Percentiles rank a stretch among this genome's conserved stretches.
phyloP scores from a whole-genome alignment of 176 grass and related monocot genomes.

The Tillandsia leiboldiana region DNA sequence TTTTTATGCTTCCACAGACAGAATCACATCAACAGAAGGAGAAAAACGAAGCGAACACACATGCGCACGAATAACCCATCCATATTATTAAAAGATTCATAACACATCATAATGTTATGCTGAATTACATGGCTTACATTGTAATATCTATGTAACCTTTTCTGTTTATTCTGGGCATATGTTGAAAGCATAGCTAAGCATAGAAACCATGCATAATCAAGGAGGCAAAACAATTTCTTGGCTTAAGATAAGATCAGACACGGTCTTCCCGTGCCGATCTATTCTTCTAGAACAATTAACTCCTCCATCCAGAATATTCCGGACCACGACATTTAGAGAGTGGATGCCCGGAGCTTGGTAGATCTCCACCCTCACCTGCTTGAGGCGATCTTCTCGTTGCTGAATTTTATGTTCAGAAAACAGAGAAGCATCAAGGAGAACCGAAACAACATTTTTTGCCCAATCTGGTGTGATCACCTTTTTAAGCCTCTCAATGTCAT shows the following conservation, averaged over 20 bases:
- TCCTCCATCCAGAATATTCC: constrained; percentile 80
- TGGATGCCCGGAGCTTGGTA: constrained; percentile 63
- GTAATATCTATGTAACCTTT: not conserved
- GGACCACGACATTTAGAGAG: constrained; percentile 69
- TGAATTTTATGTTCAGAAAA: constrained; percentile 19
- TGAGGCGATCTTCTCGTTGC: constrained; percentile 20
- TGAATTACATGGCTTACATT: not conserved
- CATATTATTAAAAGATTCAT: no score
- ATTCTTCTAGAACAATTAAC: constrained; percentile 93
- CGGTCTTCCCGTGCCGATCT: constrained; percentile 78
- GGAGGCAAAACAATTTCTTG: constrained; percentile 43
- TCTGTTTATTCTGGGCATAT: not conserved
- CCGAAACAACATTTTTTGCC: constrained; percentile 60
- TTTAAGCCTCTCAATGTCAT: constrained; percentile 45
- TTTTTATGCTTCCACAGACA: no score
- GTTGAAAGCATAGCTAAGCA: not conserved
- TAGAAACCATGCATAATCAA: not conserved
- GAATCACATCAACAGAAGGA: no score
- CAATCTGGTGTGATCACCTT: constrained; percentile 48
- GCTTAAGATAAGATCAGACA: constrained; percentile 76
- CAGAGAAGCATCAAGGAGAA: constrained; percentile 44
- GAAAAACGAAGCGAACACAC: no score
- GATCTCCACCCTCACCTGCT: constrained; percentile 57
- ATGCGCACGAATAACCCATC: no score
- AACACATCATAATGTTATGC: not conserved